Evolutionary conservation across 345 rosid species (phyloP).

Genomic region (Dimocarpus longan): DNA sequence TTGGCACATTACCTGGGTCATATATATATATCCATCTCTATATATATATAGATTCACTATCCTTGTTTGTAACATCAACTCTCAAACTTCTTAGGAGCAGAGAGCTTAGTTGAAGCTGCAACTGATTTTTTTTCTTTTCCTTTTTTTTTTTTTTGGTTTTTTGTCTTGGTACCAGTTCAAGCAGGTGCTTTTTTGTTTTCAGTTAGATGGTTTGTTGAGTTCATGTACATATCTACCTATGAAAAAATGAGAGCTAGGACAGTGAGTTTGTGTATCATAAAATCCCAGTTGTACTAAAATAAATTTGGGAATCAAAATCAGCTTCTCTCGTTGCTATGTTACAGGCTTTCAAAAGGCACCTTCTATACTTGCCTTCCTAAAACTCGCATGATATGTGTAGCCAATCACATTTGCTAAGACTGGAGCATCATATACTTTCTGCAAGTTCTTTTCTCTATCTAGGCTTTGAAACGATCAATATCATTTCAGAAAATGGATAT

Average conservation of each 20-base stretch:
- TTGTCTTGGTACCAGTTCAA: conserved; percentile 12
- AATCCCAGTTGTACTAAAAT: conserved; percentile 45
- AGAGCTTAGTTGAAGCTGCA: conserved; percentile 29
- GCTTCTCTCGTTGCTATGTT: conserved; percentile 10
- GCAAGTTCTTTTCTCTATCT: no score
- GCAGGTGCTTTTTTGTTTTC: conserved; percentile 23
- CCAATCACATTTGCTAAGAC: no score
- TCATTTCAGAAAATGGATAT: not conserved
- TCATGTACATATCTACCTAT: conserved; percentile 43
- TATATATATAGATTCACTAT: conserved; percentile 8
- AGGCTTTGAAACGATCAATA: no score
- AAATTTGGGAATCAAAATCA: conserved; percentile 42
- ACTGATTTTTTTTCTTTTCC: conserved; percentile 11
- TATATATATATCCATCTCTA: not conserved
- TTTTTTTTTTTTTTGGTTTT: not conserved
- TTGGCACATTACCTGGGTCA: not conserved
- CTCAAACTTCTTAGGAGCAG: conserved; percentile 14
- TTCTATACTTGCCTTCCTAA: not conserved
- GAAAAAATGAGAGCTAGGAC: conserved; percentile 32
- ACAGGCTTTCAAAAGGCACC: not conserved
- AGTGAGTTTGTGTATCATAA: conserved; percentile 42
- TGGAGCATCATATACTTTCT: no score
- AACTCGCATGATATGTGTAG: no score
- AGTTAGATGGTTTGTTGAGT: conserved; percentile 33
- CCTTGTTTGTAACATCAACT: conserved; percentile 10